phyloP scores from a whole-genome alignment of 2,329 filamentous ascomycete species.

The Lasiodiplodia gonubiensis region DNA sequence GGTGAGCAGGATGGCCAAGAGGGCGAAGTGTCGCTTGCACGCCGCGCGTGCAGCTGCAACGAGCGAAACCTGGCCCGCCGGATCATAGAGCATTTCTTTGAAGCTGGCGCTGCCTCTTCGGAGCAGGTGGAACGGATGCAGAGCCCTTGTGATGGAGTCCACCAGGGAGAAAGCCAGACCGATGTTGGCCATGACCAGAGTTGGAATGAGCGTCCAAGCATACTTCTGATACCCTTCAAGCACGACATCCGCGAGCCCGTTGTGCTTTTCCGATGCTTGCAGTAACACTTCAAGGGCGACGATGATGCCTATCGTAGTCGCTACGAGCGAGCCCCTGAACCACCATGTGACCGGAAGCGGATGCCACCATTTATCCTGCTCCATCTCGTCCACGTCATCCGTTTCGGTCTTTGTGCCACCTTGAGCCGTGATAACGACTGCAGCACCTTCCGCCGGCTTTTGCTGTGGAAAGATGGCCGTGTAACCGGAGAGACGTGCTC shows the following conservation, averaged over 20 bases:
- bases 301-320: background rate
- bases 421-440: background rate
- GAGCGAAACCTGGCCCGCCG: background rate
- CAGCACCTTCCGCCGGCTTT: background rate
- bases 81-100: background rate
- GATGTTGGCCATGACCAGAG: background rate
- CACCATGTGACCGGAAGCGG: background rate
- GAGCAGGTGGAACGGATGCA: background rate
- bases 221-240: background rate
- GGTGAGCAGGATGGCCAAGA: background rate
- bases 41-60: background rate
- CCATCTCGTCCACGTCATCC: background rate
- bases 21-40: constrained; percentile 2
- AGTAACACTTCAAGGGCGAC: background rate
- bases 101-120: background rate
- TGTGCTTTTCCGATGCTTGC: background rate
- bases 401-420: too few species aligned
- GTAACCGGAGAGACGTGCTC: background rate
- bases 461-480: background rate
- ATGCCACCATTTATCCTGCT: background rate
- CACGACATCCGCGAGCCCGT: background rate
- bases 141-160: background rate
- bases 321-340: background rate
- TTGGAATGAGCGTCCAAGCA: background rate
- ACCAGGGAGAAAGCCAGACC: background rate